These are phyloP conservation scores for Kluyveromyces sp. DNA, from an alignment of 1,139 yeast genomes.

Conservation along the genomic window DNA sequence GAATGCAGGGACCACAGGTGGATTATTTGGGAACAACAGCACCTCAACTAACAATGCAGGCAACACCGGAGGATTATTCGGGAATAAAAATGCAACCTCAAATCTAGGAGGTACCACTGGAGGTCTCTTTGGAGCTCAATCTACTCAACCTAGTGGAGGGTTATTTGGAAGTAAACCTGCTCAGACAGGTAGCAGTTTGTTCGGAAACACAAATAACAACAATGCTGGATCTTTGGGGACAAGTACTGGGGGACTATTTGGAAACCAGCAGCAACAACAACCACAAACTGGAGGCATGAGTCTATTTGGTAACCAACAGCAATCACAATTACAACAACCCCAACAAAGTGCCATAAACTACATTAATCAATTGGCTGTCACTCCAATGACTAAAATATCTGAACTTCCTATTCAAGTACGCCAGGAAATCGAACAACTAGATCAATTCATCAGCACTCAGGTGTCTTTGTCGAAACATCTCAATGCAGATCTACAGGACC, in stretches of 20 bases:
- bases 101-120: background rate
- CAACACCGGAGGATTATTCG: conserved; percentile 29
- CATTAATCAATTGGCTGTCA: conserved; percentile 43
- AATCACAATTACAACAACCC: conserved; percentile 29
- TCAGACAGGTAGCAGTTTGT: conserved; percentile 16
- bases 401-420: conserved; percentile 74
- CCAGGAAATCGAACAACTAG: conserved; percentile 72
- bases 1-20: conserved; percentile 2
- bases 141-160: conserved; percentile 1
- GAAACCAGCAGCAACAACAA: conserved; percentile 13
- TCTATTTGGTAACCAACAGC: conserved; percentile 22
- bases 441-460: conserved; percentile 77
- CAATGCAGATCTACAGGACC: conserved; percentile 55
- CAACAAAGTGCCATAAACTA: conserved; percentile 31
- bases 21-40: conserved; percentile 3
- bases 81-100: conserved; percentile 13
- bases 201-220: conserved; percentile 20
- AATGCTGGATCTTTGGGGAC: conserved; percentile 10
- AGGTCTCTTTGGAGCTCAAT: conserved; percentile 3
- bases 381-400: conserved; percentile 80
- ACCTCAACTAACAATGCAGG: conserved; percentile 9
- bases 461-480: conserved; percentile 75
- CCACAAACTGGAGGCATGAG: conserved; percentile 28
- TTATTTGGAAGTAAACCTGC: conserved; percentile 9
- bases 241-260: conserved; percentile 9